Conservation (phyloP, 2,329 filamentous ascomycete genomes). For the Microdochium paspali region DNA sequence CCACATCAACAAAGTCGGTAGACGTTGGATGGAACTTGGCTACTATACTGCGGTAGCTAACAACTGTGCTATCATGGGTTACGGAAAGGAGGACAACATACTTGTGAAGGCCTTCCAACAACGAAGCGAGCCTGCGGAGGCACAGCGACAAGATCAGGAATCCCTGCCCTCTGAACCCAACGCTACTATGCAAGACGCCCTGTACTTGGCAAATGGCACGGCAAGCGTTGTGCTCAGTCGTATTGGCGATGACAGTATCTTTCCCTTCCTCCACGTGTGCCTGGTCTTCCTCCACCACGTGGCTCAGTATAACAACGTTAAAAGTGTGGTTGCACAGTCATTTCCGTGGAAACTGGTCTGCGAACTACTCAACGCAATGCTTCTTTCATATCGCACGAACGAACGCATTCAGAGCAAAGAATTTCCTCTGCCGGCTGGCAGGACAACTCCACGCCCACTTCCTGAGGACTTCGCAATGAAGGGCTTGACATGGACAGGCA, state of each 20-base stretch:
- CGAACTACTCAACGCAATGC: constrained; percentile 26
- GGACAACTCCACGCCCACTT: constrained; percentile 40
- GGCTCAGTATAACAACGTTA: constrained; percentile 27
- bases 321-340: constrained; percentile 29
- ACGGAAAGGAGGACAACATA: constrained; percentile 38
- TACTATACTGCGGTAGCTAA: constrained; percentile 50
- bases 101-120: constrained; percentile 30
- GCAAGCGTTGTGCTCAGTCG: constrained; percentile 34
- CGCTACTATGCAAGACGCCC: constrained; percentile 9
- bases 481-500: constrained; percentile 50
- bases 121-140: constrained; percentile 15
- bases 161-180: constrained; percentile 2
- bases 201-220: constrained; percentile 13
- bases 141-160: constrained; percentile 11
- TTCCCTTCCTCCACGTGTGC: constrained; percentile 53
- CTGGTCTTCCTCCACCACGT: constrained; percentile 49
- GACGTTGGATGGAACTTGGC: constrained; percentile 42
- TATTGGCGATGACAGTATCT: constrained; percentile 45
- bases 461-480: constrained; percentile 62
- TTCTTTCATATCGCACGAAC: constrained; percentile 18
- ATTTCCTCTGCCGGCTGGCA: constrained; percentile 37
- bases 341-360: constrained; percentile 45
- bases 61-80: constrained; percentile 40
- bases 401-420: constrained; percentile 26
- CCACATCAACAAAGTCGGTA: constrained; percentile 42